Conservation (phyloP, 2,329 filamentous ascomycete genomes). For the Pseudocercospora eumusae region DNA sequence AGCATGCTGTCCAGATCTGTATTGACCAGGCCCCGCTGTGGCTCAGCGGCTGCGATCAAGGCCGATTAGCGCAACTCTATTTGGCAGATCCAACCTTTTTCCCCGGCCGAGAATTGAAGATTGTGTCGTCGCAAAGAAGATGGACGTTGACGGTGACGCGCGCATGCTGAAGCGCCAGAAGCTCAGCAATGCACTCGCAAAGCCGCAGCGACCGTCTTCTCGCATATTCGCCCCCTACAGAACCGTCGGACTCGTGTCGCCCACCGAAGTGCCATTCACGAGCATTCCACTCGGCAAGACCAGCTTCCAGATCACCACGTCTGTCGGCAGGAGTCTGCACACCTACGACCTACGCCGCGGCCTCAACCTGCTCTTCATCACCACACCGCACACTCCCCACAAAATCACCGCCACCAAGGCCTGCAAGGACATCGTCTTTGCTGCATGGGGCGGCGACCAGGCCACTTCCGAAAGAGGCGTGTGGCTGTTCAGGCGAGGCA, state of each 20-base stretch:
- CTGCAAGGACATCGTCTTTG: constrained; percentile 83
- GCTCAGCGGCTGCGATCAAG: too few species aligned
- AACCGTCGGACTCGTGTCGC: constrained; percentile 92
- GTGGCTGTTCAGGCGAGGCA: constrained; percentile 91
- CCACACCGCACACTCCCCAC: constrained; percentile 81
- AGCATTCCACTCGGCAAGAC: constrained; percentile 86
- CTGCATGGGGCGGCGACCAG: constrained; percentile 76
- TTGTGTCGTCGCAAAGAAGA: background rate
- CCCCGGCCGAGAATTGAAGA: background rate
- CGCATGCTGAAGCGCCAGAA: constrained; percentile 69
- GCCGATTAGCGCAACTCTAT: background rate
- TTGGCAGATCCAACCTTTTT: background rate
- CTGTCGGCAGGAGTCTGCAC: constrained; percentile 83
- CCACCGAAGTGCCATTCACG: constrained; percentile 86
- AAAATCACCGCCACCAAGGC: constrained; percentile 83
- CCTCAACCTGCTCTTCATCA: constrained; percentile 90
- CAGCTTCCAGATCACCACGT: constrained; percentile 96
- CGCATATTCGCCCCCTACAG: constrained; percentile 89
- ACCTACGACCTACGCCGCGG: constrained; percentile 93
- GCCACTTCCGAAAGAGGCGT: constrained; percentile 64
- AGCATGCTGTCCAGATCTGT: background rate
- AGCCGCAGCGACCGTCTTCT: constrained; percentile 51
- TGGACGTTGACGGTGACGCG: constrained; percentile 29
- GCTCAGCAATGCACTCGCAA: constrained; percentile 42
- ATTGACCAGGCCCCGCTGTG: background rate